These are phyloP conservation scores for Penicillium ucsense DNA, from an alignment of 495 filamentous ascomycete species.

Conservation along the genomic window DNA sequence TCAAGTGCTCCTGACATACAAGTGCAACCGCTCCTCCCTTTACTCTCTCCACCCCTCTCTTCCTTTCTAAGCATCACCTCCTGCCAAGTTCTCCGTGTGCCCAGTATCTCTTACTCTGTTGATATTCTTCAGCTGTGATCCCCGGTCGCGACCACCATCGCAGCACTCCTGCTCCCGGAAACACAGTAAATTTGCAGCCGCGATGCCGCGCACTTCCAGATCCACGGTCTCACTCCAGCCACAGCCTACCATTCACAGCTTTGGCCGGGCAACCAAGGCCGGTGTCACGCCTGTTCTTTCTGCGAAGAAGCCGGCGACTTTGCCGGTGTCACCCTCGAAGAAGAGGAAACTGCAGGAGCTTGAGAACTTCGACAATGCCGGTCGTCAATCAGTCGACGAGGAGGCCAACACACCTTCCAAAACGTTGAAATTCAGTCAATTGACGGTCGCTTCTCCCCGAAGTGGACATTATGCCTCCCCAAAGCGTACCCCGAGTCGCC, in stretches of 20 bases:
- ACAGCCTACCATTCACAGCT: slow-evolving; percentile 30
- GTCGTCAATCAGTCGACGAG: slow-evolving; percentile 6
- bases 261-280: slow-evolving; percentile 36
- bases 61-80: not conserved
- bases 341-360: slow-evolving; percentile 38
- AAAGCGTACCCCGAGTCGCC: slow-evolving; percentile 14
- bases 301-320: slow-evolving; percentile 13
- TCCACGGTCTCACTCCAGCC: slow-evolving; percentile 22
- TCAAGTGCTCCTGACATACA: not conserved
- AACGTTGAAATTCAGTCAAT: slow-evolving; percentile 28
- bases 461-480: slow-evolving; percentile 29
- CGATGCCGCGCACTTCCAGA: slow-evolving; percentile 31
- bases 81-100: not conserved
- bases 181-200: slow-evolving; percentile 16
- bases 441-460: slow-evolving; percentile 29
- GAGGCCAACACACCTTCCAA: slow-evolving; percentile 31
- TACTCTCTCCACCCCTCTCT: slow-evolving; percentile 4
- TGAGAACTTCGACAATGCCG: slow-evolving; percentile 22
- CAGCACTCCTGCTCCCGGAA: not conserved
- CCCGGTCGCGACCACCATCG: slow-evolving; percentile 13
- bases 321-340: slow-evolving; percentile 36
- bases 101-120: slow-evolving; percentile 19
- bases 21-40: slow-evolving; percentile 1
- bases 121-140: slow-evolving; percentile 12
- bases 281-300: slow-evolving; percentile 17